phyloP scores from a whole-genome alignment of 2,329 filamentous ascomycete genomes.

The Ophiostoma quercus region DNA sequence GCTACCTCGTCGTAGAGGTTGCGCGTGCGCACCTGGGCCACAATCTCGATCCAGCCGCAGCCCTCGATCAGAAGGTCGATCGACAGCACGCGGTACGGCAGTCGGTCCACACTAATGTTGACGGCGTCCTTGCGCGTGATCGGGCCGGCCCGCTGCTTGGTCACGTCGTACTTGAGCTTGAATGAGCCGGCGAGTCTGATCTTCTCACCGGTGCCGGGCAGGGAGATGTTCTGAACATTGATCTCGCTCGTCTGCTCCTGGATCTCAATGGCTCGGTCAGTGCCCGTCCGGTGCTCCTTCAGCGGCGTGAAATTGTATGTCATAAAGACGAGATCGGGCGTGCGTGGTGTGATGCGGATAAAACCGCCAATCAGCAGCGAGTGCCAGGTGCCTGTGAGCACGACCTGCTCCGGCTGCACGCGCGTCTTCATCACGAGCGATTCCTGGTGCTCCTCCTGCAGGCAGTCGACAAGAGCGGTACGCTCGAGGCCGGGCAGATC shows the following conservation, averaged over 20 bases:
- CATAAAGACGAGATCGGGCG: constrained; percentile 61
- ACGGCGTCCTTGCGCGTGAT: constrained; percentile 59
- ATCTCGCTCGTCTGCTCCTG: constrained; percentile 59
- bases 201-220: constrained; percentile 51
- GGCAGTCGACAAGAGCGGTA: constrained; percentile 64
- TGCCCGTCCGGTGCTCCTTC: constrained; percentile 68
- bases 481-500: constrained; percentile 84
- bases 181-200: constrained; percentile 71
- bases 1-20: constrained; percentile 35
- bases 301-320: constrained; percentile 85
- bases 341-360: constrained; percentile 75
- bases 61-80: constrained; percentile 87
- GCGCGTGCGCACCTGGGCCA: constrained; percentile 67
- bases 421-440: constrained; percentile 75
- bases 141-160: constrained; percentile 68
- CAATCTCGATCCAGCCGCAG: constrained; percentile 87
- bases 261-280: constrained; percentile 70
- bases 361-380: constrained; percentile 82
- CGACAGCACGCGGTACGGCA: constrained; percentile 76
- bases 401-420: constrained; percentile 65
- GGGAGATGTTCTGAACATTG: constrained; percentile 58
- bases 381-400: constrained; percentile 63
- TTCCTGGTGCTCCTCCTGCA: constrained; percentile 59
- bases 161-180: constrained; percentile 74
- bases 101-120: constrained; percentile 57